A percentile compares a stretch with the other conserved stretches of the same genome.
phyloP scores from a whole-genome alignment of 2,329 filamentous ascomycete genomes.

The Microdochium paspali region DNA sequence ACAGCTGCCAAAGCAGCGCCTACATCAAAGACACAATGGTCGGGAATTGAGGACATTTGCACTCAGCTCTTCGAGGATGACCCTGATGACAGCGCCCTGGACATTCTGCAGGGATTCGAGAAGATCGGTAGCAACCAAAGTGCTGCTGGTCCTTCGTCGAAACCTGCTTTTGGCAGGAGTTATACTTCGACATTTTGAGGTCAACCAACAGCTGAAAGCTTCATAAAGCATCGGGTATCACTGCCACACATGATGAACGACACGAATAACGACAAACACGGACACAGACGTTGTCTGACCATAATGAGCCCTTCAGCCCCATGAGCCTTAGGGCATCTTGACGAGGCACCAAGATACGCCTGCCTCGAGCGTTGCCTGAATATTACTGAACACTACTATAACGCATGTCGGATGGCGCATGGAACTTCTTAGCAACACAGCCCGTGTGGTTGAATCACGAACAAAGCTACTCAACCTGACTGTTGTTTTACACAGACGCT shows the following conservation, averaged over 20 bases:
- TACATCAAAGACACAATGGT: conserved; percentile 33
- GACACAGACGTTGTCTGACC: background rate
- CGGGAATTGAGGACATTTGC: conserved; percentile 40
- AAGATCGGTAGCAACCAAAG: conserved; percentile 49
- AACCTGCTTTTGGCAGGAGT: conserved; percentile 25
- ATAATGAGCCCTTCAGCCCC: background rate
- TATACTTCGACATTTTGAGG: conserved; percentile 26
- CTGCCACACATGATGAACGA: background rate
- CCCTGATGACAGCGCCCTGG: conserved; percentile 50
- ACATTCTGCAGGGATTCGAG: conserved; percentile 67
- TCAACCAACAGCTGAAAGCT: background rate
- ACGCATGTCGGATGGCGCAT: too few relatives aligned
- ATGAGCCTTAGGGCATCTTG: conserved; percentile 4
- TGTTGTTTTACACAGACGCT: too few relatives aligned
- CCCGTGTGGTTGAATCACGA: too few relatives aligned
- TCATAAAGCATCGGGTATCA: background rate
- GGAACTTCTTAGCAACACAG: too few relatives aligned
- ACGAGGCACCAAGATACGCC: conserved; percentile 11
- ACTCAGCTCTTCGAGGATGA: conserved; percentile 48
- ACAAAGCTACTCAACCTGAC: too few relatives aligned
- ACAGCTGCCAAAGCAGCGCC: conserved; percentile 23
- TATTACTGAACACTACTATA: conserved; percentile 16
- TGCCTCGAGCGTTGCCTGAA: conserved; percentile 21
- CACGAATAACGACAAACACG: background rate
- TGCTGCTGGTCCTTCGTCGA: conserved; percentile 8